These are phyloP conservation scores for Xylaria sp. DNA, from an alignment of 2,329 filamentous ascomycete species.

Conservation along the genomic window DNA sequence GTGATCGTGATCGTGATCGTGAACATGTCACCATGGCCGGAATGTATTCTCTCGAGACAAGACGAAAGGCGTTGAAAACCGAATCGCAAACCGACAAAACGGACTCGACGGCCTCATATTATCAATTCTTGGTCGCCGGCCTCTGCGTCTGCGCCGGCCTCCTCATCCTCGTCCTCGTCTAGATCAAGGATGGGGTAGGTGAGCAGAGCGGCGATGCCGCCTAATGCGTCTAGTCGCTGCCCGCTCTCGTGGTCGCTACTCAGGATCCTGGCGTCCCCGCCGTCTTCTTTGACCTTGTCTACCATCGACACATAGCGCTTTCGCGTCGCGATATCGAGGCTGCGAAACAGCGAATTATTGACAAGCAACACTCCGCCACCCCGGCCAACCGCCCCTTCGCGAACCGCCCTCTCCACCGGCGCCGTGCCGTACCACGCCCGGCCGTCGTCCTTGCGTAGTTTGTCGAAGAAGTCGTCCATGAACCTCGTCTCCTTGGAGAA, in stretches of 20 bases:
- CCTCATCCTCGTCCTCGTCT: slow-evolving; percentile 65
- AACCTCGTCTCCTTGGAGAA: slow-evolving; percentile 82
- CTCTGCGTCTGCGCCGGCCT: slow-evolving; percentile 37
- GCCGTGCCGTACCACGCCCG: slow-evolving; percentile 87
- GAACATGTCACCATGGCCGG: background rate
- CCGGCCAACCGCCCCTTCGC: slow-evolving; percentile 84
- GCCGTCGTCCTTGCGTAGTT: slow-evolving; percentile 82
- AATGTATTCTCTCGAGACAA: background rate
- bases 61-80: background rate
- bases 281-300: slow-evolving; percentile 83
- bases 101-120: slow-evolving; percentile 31
- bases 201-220: slow-evolving; percentile 86
- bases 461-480: slow-evolving; percentile 82
- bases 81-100: background rate
- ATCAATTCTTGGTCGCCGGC: slow-evolving; percentile 34
- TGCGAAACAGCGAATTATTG: slow-evolving; percentile 86
- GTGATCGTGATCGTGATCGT: background rate
- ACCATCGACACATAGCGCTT: slow-evolving; percentile 85
- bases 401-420: slow-evolving; percentile 82
- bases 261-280: slow-evolving; percentile 85
- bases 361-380: slow-evolving; percentile 86
- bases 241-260: slow-evolving; percentile 96
- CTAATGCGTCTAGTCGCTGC: slow-evolving; percentile 78
- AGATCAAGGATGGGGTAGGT: slow-evolving; percentile 87
- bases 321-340: slow-evolving; percentile 75